Base-by-base conservation (phyloP, 75 land plant species). In the Pseudotsuga menziesii region DNA sequence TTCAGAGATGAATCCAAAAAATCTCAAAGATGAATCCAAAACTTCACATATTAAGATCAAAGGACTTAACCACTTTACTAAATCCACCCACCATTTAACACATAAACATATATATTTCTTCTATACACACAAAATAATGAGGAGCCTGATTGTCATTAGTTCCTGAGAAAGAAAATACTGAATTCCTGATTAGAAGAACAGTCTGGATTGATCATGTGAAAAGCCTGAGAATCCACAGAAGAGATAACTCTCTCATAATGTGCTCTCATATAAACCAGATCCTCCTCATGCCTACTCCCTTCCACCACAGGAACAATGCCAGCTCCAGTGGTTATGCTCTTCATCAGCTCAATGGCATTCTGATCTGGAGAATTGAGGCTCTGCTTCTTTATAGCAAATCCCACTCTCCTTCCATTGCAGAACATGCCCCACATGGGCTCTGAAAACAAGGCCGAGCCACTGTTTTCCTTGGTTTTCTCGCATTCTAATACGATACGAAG, bases 391-490 rank as follows among this genome's bases (percentile, higher is more conserved):
- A 80, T 75, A 1, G 85, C 85, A 35, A 76, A 80, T 13, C 85
- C 85, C 22, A 83, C 85, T 41, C 81, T 80, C 16, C 85, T 41
- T 4, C 83, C 83, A 55, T 83, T 83, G 83, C 85, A 83, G 59
- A 52, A 83, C 84, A 83, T 76, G 75, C 52, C 76, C 85, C 83
- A 83, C 55, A 83, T 75, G 39, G 85, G 79, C 83, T 83, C 83
- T 15, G 78, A 22, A 35, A 76, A 80, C 41, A 83, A 79, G 29
- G 32, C 27, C 14, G 44, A 39, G 4, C 36, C 26, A 26, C 69
- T 27, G 25, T 76, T 61, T 20, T 78, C 70, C 72, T 80, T 74
- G 54, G 58, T 44, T 58, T 80, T 83, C 29, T 80, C 84, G 58
- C 85, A 83, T 61, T 83, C 83, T 36, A 83, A 48, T 5, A 83